phyloP scores from a whole-genome alignment of 768 basidiomycete genomes.

The Boletus bicolor region DNA sequence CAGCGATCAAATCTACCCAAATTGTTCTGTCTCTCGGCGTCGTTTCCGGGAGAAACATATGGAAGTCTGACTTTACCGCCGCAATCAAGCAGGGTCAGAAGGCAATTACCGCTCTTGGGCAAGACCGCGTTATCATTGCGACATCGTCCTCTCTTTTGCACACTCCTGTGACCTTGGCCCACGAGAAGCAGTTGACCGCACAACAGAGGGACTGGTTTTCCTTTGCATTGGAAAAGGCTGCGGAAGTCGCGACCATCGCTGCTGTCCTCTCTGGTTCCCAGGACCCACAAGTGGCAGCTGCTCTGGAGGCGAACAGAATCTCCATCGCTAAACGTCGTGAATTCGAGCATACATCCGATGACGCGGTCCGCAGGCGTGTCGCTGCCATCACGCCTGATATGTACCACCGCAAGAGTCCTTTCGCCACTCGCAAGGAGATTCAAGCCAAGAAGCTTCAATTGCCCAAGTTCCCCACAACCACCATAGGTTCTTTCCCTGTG shows the following conservation, averaged over 20 bases:
- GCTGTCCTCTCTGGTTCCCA: constrained; percentile 83
- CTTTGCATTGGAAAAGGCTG: constrained; percentile 94
- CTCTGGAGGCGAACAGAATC: constrained; percentile 82
- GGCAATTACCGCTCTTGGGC: constrained; percentile 79
- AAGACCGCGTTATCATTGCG: constrained; percentile 86
- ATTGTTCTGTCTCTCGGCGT: constrained; percentile 89
- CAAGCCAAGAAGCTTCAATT: constrained; percentile 87
- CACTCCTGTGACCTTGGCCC: constrained; percentile 92
- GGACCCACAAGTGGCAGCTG: constrained; percentile 62
- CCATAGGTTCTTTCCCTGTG: constrained; percentile 97
- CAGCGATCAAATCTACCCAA: constrained; percentile 78
- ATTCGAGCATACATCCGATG: constrained; percentile 92
- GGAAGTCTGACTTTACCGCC: constrained; percentile 92
- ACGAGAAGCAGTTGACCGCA: constrained; percentile 84
- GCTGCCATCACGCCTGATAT: constrained; percentile 83
- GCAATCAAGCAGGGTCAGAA: constrained; percentile 81
- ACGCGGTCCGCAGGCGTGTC: constrained; percentile 92
- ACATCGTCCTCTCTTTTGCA: constrained; percentile 98
- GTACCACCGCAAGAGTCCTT: constrained; percentile 86
- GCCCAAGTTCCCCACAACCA: constrained; percentile 97
- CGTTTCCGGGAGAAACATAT: constrained; percentile 98
- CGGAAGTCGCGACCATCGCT: constrained; percentile 86
- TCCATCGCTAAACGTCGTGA: constrained; percentile 93
- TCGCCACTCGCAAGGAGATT: constrained; percentile 80
- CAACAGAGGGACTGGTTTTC: constrained; percentile 98